A percentile compares a stretch with the other conserved stretches of the same genome.
These are phyloP conservation scores for Pichia sp. DNA, from an alignment of 1,139 yeast genomes.

Conservation along the genomic window DNA sequence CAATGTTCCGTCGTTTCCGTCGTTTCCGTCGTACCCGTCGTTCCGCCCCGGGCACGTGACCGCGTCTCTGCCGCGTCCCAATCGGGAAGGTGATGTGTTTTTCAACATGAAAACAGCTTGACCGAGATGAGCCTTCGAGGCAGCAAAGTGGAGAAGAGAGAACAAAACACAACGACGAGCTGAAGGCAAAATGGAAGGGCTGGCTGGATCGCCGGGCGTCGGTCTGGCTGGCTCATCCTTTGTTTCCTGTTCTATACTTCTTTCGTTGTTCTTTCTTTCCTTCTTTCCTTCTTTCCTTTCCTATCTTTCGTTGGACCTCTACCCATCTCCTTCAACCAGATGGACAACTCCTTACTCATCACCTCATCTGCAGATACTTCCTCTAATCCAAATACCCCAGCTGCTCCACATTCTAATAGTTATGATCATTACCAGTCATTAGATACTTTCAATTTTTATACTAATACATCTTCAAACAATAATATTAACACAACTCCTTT, in stretches of 20 bases:
- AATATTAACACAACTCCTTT: not conserved
- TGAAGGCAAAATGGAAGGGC: not conserved
- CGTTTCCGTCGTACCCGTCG: no score
- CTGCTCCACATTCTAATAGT: no score
- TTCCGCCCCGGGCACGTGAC: no score
- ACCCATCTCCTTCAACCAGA: not conserved
- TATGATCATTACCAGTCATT: conserved; percentile 1
- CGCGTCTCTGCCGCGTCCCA: no score
- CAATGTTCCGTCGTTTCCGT: no score
- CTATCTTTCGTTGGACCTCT: not conserved
- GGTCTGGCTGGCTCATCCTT: not conserved
- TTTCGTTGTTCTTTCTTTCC: not conserved
- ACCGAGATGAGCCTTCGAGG: no score
- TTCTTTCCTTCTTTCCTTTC: not conserved
- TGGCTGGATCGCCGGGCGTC: not conserved
- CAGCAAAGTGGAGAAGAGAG: no score
- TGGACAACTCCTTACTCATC: conserved; percentile 6
- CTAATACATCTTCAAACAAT: not conserved
- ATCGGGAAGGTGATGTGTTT: conserved; percentile 4
- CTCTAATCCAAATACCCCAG: conserved; percentile 1
- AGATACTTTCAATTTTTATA: not conserved
- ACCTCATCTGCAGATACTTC: conserved; percentile 5
- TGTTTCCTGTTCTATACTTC: not conserved
- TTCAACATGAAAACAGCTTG: conserved; percentile 6
- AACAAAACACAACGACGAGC: not conserved